Percentiles rank a stretch among this genome's conserved stretches.
These are phyloP conservation scores for Paramecium caudatum DNA, from an alignment of 73 alveolate species.

Conservation along the genomic window DNA sequence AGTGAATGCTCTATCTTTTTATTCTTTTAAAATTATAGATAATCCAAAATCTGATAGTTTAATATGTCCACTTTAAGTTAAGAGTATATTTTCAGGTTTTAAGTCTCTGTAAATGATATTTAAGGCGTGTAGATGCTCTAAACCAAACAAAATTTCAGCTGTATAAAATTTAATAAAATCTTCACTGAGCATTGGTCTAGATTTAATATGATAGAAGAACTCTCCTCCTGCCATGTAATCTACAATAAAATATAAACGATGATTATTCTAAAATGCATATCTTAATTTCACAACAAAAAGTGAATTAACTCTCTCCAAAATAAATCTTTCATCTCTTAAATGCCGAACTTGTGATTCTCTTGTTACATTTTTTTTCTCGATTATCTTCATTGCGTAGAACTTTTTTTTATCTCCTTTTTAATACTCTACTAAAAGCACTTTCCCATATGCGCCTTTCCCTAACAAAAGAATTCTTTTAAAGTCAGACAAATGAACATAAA, in stretches of 20 bases:
- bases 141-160: conserved; percentile 81
- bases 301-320: conserved; percentile 84
- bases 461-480: conserved; percentile 74
- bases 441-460: conserved; percentile 93
- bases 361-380: conserved; percentile 82
- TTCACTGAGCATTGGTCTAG: conserved; percentile 77
- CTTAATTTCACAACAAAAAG: conserved; percentile 93
- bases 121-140: conserved; percentile 80
- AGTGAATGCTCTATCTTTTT: conserved; percentile 40
- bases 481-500: not conserved
- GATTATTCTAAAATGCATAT: conserved; percentile 92
- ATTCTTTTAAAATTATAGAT: conserved; percentile 65
- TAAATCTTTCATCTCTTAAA: conserved; percentile 83
- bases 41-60: conserved; percentile 82
- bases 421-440: conserved; percentile 85
- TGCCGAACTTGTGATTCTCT: conserved; percentile 66
- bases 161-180: conserved; percentile 77
- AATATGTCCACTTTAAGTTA: conserved; percentile 79
- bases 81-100: conserved; percentile 87
- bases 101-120: conserved; percentile 81
- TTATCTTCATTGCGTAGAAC: conserved; percentile 92
- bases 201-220: conserved; percentile 85
- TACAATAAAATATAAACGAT: conserved; percentile 89
- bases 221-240: conserved; percentile 96
- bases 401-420: conserved; percentile 81